phyloP scores from a whole-genome alignment of 108 stramenopile species.

The Nitzschia sp. region DNA sequence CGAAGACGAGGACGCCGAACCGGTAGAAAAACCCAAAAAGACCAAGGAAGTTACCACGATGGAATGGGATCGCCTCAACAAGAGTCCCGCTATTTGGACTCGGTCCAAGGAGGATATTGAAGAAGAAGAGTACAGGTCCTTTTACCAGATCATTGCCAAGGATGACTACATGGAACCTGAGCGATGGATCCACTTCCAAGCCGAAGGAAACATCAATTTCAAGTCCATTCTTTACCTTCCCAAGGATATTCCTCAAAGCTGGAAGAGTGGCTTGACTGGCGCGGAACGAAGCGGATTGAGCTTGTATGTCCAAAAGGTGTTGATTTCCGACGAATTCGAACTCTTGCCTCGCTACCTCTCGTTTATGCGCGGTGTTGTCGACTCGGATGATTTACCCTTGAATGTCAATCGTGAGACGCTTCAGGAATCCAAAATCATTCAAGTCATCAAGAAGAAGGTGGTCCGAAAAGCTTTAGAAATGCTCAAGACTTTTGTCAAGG shows the following conservation, averaged over 20 bases:
- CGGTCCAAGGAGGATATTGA: slow-evolving; percentile 94
- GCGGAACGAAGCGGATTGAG: slow-evolving; percentile 46
- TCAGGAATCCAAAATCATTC: slow-evolving; percentile 95
- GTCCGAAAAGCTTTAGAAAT: slow-evolving; percentile 98
- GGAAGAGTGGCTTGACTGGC: slow-evolving; percentile 51
- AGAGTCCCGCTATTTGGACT: slow-evolving; percentile 97
- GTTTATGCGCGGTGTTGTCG: slow-evolving; percentile 97
- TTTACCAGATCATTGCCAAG: slow-evolving; percentile 60
- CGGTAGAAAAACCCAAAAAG: slow-evolving; percentile 72
- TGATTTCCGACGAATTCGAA: slow-evolving; percentile 98
- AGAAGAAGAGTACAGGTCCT: slow-evolving; percentile 98
- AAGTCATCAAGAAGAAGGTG: slow-evolving; percentile 99
- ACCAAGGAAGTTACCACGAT: slow-evolving; percentile 85
- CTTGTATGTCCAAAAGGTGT: slow-evolving; percentile 98
- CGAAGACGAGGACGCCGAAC: slow-evolving; percentile 55
- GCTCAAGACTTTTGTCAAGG: slow-evolving; percentile 83
- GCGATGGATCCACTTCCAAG: slow-evolving; percentile 97
- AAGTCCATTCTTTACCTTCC: slow-evolving; percentile 97
- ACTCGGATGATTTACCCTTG: slow-evolving; percentile 99
- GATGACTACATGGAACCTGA: slow-evolving; percentile 53
- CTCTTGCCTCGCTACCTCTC: slow-evolving; percentile 94
- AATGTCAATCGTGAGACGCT: slow-evolving; percentile 99
- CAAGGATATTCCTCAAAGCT: slow-evolving; percentile 52
- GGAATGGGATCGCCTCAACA: slow-evolving; percentile 93
- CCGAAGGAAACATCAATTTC: slow-evolving; percentile 99